Percentiles rank a stretch among this genome's conserved stretches.
Conservation (phyloP, 2,329 filamentous ascomycete genomes). For the Zymoseptoria tritici region DNA sequence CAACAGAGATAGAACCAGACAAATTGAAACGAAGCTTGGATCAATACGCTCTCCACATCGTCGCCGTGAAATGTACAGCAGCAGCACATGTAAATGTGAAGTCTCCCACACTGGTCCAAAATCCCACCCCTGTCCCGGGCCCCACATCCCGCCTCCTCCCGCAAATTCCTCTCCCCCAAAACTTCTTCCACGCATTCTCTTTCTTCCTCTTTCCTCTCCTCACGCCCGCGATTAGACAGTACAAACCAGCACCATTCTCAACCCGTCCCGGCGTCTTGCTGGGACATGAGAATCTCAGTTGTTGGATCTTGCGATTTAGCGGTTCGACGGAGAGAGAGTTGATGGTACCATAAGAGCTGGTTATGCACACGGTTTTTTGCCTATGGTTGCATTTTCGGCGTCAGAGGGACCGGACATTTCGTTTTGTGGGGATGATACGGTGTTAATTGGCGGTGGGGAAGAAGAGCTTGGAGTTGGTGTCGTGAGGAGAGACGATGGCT, state of each 20-base stretch:
- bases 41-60: not conserved
- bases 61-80: not conserved
- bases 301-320: slow-evolving; percentile 13
- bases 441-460: not conserved
- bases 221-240: slow-evolving; percentile 9
- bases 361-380: slow-evolving; percentile 2
- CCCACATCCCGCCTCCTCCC: not conserved
- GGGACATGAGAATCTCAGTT: slow-evolving; percentile 3
- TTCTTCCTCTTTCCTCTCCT: not conserved
- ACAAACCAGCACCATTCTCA: slow-evolving; percentile 8
- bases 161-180: not conserved
- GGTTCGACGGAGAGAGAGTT: slow-evolving; percentile 7
- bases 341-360: slow-evolving; percentile 14
- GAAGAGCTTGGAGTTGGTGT: not conserved
- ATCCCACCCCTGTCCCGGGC: not conserved
- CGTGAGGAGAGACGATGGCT: no score
- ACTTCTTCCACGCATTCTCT: not conserved
- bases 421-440: not conserved
- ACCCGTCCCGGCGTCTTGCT: slow-evolving; percentile 4
- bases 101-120: no score
- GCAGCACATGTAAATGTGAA: not conserved
- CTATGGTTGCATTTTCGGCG: slow-evolving; percentile 11
- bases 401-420: slow-evolving; percentile 12
- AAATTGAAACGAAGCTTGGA: not conserved
- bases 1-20: not conserved